Evolutionary conservation across 495 filamentous ascomycete genomes (phyloP), one percentile per base, ranked within the genome.

Genomic region (Patellaria atrata): DNA sequence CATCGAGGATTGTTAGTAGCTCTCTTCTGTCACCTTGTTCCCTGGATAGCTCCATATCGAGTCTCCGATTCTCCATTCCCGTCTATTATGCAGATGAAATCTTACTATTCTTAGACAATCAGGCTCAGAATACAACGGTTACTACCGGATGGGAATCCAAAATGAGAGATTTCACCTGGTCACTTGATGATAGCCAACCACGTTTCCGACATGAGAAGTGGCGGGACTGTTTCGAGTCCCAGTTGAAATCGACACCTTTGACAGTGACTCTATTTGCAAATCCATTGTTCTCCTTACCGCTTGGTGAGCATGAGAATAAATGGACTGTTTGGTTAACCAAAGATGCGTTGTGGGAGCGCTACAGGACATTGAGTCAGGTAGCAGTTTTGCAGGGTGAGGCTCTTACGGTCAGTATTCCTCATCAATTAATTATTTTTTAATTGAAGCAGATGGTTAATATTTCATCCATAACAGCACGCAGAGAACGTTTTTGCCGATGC

Each of bases 341-440:
- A 71, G 30, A 70, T 5, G 29, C 58, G 27, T 41, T 79, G 30
- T 75, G 68, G 67, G 55, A 58, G 26, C 52, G 71, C 34, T 60
- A 69, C 29, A 61, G 52, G 14, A 79, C 73, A 9, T 50, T 77
- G 18, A 76, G 68, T 31, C 71, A 77, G 34, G 67, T 78, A 35
- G 65, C 67, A 3, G 60, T 69, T 24, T 43, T 73, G 16, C 46
- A 64, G 29, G 67, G 53, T 2, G 56, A 61, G 36, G 58, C 64
- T 23, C 59, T 62, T 35, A 62, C 59, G 41, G 62, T 67, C 40
- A 57, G 56, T 23, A 3, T 3, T 25, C n/a, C n/a, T n/a, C n/a
- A n/a, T n/a, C n/a, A n/a, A n/a, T n/a, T n/a, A n/a, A n/a, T n/a
- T 12, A 4, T 11, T 17, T 4, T 18, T 20, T 17, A 17, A 32